Conservation (phyloP, 176 grass and related monocot species). For the Raddia distichophylla region DNA sequence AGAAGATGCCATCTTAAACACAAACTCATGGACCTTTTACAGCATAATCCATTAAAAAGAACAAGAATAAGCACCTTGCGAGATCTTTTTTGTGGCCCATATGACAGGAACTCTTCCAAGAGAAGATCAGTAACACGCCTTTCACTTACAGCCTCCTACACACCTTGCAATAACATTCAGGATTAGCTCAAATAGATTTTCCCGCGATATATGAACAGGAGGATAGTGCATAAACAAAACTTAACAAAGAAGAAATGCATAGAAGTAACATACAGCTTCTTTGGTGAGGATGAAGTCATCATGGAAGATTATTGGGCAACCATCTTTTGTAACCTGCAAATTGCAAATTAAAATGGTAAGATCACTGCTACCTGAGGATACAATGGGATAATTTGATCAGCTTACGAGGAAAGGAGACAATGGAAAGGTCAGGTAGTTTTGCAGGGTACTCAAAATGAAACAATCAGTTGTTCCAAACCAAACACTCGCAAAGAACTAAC, state of each 20-base stretch:
- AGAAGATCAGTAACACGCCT: constrained; percentile 68
- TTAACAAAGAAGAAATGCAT: not conserved
- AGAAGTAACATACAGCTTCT: constrained; percentile 56
- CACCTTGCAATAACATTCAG: constrained; percentile 17
- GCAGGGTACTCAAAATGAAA: constrained; percentile 16
- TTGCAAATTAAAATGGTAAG: constrained; percentile 41
- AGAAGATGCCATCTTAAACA: not conserved
- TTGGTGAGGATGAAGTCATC: constrained; percentile 73
- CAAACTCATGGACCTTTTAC: not conserved
- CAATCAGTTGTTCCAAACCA: not conserved
- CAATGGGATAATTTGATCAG: not conserved
- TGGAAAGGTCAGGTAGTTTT: not conserved
- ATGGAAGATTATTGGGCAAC: constrained; percentile 80
- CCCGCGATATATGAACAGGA: not conserved
- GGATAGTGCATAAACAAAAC: constrained; percentile 14
- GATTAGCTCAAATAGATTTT: constrained; percentile 11
- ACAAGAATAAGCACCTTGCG: constrained; percentile 46
- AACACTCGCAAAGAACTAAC: not conserved
- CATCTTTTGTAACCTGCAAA: constrained; percentile 91
- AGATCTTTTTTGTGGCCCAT: constrained; percentile 65
- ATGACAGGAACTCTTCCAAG: constrained; percentile 82
- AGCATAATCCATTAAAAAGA: not conserved
- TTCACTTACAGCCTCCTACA: constrained; percentile 59
- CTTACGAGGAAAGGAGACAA: constrained; percentile 7
- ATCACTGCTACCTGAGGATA: constrained; percentile 18